These are phyloP conservation scores for Rhizopogon rudus DNA, from an alignment of 768 basidiomycete species.

Conservation along the genomic window DNA sequence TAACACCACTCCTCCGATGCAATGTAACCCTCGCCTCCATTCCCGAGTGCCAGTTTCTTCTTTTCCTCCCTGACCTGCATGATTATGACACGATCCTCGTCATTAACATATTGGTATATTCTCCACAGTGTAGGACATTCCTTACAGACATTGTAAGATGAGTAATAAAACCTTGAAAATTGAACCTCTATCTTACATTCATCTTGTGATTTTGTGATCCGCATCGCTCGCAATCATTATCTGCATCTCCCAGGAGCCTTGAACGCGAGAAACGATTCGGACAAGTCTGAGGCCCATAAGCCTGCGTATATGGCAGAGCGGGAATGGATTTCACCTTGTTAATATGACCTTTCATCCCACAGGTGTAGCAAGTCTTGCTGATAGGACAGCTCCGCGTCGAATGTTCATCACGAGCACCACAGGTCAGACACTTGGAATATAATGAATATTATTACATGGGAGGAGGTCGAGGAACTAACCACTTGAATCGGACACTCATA, in stretches of 20 bases:
- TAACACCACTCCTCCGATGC: constrained; percentile 76
- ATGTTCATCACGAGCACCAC: constrained; percentile 78
- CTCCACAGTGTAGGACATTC: constrained; percentile 85
- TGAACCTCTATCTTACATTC: constrained; percentile 41
- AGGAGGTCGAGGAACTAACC: constrained; percentile 36
- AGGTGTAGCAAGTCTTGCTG: constrained; percentile 73
- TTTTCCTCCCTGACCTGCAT: constrained; percentile 45
- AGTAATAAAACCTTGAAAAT: neutral
- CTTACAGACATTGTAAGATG: constrained; percentile 30
- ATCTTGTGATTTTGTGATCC: constrained; percentile 57
- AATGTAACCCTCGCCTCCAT: constrained; percentile 79
- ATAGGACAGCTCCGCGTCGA: constrained; percentile 74
- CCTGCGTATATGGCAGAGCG: neutral
- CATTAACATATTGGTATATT: constrained; percentile 66
- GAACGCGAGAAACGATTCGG: constrained; percentile 49
- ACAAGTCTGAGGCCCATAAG: constrained; percentile 45
- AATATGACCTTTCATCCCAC: constrained; percentile 83
- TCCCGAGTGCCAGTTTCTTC: constrained; percentile 45
- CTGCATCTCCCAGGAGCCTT: constrained; percentile 15
- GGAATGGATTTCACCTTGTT: constrained; percentile 39
- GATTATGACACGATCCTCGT: constrained; percentile 42
- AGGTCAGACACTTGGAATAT: constrained; percentile 62
- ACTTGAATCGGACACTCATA: constrained; percentile 67
- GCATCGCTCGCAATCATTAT: constrained; percentile 64
- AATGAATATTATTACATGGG: neutral